Conservation (phyloP, 352 stramenopile genomes). For the Poterioochromonas sp. region DNA sequence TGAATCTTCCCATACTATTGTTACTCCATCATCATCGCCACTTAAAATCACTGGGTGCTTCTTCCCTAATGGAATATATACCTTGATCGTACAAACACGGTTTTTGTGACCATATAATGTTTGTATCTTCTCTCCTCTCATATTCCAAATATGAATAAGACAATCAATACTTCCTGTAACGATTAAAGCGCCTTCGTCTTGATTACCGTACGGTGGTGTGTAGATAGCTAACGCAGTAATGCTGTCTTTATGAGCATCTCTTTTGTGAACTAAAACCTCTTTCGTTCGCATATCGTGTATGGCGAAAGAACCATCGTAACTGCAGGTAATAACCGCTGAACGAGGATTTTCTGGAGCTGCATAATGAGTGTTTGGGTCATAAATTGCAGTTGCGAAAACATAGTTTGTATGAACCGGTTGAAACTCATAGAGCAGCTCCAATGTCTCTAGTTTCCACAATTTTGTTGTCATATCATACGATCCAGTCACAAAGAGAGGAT, state of each 20-base stretch:
- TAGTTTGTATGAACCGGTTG: slow-evolving; percentile 76
- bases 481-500: not conserved
- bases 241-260: not conserved
- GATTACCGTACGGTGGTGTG: not conserved
- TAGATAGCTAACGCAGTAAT: not conserved
- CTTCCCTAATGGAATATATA: not conserved
- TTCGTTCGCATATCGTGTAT: slow-evolving; percentile 1
- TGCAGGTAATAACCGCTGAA: not conserved
- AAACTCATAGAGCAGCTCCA: not conserved
- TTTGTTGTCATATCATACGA: not conserved
- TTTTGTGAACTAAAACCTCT: not conserved
- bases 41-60: not conserved
- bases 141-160: slow-evolving; percentile 2
- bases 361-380: not conserved
- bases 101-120: slow-evolving; percentile 6
- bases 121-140: not conserved
- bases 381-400: slow-evolving; percentile 59
- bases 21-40: not conserved
- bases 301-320: not conserved
- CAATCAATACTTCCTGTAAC: slow-evolving; percentile 25
- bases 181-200: not conserved
- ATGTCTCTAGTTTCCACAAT: not conserved
- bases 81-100: not conserved
- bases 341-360: not conserved
- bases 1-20: slow-evolving; percentile 2